Evolutionary conservation across 768 basidiomycete species (phyloP), one percentile per base, ranked within the genome.

Genomic region (Leccinellum luteum): DNA sequence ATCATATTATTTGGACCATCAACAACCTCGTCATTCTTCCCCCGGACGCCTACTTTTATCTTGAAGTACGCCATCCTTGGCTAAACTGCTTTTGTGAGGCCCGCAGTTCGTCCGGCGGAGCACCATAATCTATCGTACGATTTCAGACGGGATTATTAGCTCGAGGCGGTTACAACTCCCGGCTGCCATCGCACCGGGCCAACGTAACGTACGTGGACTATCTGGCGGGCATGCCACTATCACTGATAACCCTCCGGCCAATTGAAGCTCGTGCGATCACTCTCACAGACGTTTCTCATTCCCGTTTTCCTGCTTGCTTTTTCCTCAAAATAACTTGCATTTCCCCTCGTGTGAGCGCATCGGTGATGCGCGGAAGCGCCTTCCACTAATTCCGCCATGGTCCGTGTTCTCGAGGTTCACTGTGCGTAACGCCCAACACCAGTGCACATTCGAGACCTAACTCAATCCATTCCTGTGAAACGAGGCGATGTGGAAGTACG

Each of bases 1-100:
- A n/a, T n/a, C 62, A 32, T 79, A 79, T 89, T 85, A 60, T 83
- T 81, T 0, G 92, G 90, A 74, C 97, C 88, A 69, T 97, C 94
- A 66, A 97, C 94, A 69, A 97, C 53, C 95, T 85, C 62, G 96
- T 93, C 67, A 97, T 79, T 64, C 80, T 85, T 25, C 13, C 92
- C 91, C 49, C 94, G 85, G 21, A 89, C 86, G 44, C 94, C 94
- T 61, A 97, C 94, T 75, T 98, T 97, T 86, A 96, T 92, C 78
- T 97, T 97, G 84, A 97, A 96, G 77, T 95, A 92, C 74, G 91
- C 97, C 85, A 95, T 97, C 21, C 94, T 95, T 32, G 81, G 82
- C 8, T 78, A 73, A 49, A 97, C 78, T n/a, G 92, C 90, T 65
- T 85, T 85, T 10, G 91, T 94, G 41, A 98, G 81, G 3, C 84